Conservation (phyloP, 1,284 basidiomycete species). For the Fistulinella cinereoalba region DNA sequence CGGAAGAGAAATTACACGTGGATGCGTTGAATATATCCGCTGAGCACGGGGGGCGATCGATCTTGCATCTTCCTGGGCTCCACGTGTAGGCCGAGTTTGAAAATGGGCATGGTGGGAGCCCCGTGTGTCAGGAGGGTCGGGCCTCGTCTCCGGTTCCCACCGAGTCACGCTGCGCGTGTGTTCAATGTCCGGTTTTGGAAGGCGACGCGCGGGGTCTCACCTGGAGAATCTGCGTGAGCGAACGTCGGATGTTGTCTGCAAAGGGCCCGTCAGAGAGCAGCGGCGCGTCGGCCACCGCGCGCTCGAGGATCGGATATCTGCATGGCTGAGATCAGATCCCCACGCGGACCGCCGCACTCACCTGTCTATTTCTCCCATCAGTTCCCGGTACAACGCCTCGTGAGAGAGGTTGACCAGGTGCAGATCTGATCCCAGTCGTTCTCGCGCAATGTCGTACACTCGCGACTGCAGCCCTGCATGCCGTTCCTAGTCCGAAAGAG, state of each 20-base stretch:
- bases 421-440: constrained; percentile 52
- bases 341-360: constrained; percentile 23
- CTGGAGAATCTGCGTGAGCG: constrained; percentile 42
- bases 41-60: constrained; percentile 6
- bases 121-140: background rate
- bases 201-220: background rate
- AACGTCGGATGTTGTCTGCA: constrained; percentile 42
- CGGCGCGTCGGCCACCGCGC: constrained; percentile 54
- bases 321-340: background rate
- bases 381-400: constrained; percentile 53
- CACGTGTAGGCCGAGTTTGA: background rate
- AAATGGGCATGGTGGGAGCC: background rate
- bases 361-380: constrained; percentile 73
- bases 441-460: constrained; percentile 58
- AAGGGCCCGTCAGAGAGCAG: constrained; percentile 52
- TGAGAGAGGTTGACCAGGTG: constrained; percentile 53
- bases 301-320: constrained; percentile 44
- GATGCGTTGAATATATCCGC: too few species aligned
- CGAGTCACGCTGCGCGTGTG: background rate
- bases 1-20: background rate
- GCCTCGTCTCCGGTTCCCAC: background rate
- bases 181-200: background rate
- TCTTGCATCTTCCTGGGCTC: background rate
- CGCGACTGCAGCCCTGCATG: constrained; percentile 50
- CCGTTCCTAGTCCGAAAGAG: constrained; percentile 56